Evolutionary conservation across 495 filamentous ascomycete species (phyloP), one percentile per base, ranked within the genome.

Genomic region (Penicillium parvum): DNA sequence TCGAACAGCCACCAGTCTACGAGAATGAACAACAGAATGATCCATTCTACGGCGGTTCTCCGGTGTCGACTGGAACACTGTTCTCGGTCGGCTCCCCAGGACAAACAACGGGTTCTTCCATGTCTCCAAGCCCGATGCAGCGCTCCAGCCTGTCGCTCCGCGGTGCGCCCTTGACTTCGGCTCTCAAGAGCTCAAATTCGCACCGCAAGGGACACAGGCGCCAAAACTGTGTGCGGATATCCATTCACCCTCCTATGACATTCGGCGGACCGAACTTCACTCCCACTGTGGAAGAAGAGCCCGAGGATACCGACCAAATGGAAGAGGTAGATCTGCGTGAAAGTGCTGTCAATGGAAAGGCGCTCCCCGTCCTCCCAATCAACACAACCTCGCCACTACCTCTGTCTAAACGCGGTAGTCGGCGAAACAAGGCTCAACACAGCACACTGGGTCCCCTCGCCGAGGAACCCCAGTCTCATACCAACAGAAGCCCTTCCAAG

Each of bases 181-280:
- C 67, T 6, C 23, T 71, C 40, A 71, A 68, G 42, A 53, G 64
- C 6, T 55, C 54, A n/a, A 67, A 58, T 7, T 58, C 58, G 0
- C 49, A 52, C 19, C 59, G 65, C n/a, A 72, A 66, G 42, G 65
- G 65, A 16, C 71, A 78, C 38, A 53, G 65, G 34, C 63, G 69
- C 15, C 69, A 75, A 16, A 72, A 74, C 32, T 74, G 66, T 35
- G 68, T 77, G 3, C 69, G 73, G 20, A 72, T 75, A 25, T 74
- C 74, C 0, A 71, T 73, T 7, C 59, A 71, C 17, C 68, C 68
- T 0, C 61, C 69, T 0, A 51, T 68, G 25, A 66, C 62, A 4
- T 71, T 74, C 20, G 57, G 62, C 0, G 55, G 61, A 10, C 42
- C 60, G 10, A 35, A 52, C 4, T 71, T 67, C 43, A 63, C 66